These are phyloP conservation scores for Botrytis galanthina DNA, from an alignment of 2,329 filamentous ascomycete species.

Conservation along the genomic window DNA sequence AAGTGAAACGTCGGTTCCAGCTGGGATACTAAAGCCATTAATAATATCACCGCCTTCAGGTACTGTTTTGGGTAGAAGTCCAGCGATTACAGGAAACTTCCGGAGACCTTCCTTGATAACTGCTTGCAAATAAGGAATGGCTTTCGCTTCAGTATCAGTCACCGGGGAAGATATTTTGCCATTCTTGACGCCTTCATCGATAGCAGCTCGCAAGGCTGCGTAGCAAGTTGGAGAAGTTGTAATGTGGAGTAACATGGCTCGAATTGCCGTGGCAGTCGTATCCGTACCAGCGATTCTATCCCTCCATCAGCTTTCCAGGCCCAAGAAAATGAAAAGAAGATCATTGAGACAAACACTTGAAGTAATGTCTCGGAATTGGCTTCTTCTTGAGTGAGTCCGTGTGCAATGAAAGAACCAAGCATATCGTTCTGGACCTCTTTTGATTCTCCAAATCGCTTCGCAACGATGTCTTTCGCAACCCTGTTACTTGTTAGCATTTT, in stretches of 20 bases:
- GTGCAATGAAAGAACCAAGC: constrained; percentile 47
- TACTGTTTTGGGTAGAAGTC: constrained; percentile 26
- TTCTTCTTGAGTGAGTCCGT: constrained; percentile 30
- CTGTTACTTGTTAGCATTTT: constrained; percentile 20
- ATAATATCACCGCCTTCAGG: constrained; percentile 23
- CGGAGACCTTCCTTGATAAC: constrained; percentile 49
- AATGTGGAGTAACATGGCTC: constrained; percentile 22
- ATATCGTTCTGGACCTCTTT: constrained; percentile 49
- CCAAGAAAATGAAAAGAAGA: background rate
- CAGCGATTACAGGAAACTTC: constrained; percentile 45
- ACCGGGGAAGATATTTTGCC: background rate
- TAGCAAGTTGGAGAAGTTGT: constrained; percentile 23
- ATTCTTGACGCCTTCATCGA: background rate
- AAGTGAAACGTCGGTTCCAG: background rate
- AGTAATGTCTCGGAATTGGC: constrained; percentile 26
- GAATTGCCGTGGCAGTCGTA: constrained; percentile 55
- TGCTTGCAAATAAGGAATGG: constrained; percentile 48
- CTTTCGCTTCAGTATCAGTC: constrained; percentile 14
- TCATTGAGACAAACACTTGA: constrained; percentile 24
- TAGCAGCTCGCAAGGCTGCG: constrained; percentile 20
- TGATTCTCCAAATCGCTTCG: constrained; percentile 46
- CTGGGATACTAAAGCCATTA: constrained; percentile 22
- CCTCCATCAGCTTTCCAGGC: background rate
- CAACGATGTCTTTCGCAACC: constrained; percentile 45
- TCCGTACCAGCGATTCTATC: constrained; percentile 51